Base-by-base conservation (phyloP, 345 rosid genomes). In the Dimocarpus longan region DNA sequence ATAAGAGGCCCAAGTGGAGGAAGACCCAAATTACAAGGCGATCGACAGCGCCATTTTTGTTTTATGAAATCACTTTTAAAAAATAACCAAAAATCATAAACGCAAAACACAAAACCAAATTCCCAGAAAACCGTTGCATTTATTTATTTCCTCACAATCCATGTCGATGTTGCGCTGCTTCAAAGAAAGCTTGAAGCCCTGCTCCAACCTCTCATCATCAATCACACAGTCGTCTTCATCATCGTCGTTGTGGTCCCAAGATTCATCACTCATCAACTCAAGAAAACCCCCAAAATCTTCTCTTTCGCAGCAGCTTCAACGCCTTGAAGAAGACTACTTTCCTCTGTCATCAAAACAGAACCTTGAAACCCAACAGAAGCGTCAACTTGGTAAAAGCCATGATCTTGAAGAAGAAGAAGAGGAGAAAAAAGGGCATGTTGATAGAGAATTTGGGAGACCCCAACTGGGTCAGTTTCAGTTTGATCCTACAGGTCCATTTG, bases 231-330 rank as follows among this genome's bases (percentile, higher is more conserved):
- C 81, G 62, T 76, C 86, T 26, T 82, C 37, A 3, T 32, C 37
- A 32, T 32, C 81, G 60, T 76, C 86, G 32, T 82, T 83, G 37
- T 79, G 82, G 10, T 82, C 88, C 42, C 91, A 84, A 79, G 85
- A 84, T 48, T 64, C 82, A 22, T 74, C 88, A 68, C 8, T 77
- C 22, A 28, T 54, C 43, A 84, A 74, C 71, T 82, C 79, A 37
- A 87, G 98, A 81, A 93, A 86, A 83, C 99, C 99, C 62, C 98
- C 98, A 3, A 95, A 92, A 83, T 89, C 99, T 64, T 88, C 93
- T 66, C 85, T 95, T 74, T 84, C 90, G 0, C 88, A 82, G 83
- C 98, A 93, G 80, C 88, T 95, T 69, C 93, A 80, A 50, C 96
- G 99, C 70, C 95, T 95, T 42, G 90, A 89, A 11, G 91, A 87